A percentile compares a stretch with the other conserved stretches of the same genome.
phyloP scores from a whole-genome alignment of 805 yeast genomes.

The Tetrapisispora taiwanensis region DNA sequence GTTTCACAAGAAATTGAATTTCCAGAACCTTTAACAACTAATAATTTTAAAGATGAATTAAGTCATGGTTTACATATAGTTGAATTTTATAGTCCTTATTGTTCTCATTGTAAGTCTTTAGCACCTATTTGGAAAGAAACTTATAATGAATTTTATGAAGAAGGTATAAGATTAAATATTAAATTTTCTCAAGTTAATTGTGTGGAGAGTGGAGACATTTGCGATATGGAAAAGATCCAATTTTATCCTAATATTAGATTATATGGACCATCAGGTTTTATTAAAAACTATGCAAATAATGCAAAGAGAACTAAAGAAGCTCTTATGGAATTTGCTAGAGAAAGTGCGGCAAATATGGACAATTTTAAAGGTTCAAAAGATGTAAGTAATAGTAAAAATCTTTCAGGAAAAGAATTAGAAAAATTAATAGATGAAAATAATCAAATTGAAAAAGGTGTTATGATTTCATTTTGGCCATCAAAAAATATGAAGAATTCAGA shows the following conservation, averaged over 20 bases:
- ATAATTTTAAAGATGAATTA: slow-evolving; percentile 40
- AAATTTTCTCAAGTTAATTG: slow-evolving; percentile 76
- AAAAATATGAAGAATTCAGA: slow-evolving; percentile 32
- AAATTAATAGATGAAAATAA: slow-evolving; percentile 39
- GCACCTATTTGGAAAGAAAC: slow-evolving; percentile 79
- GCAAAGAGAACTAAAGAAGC: slow-evolving; percentile 35
- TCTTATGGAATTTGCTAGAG: slow-evolving; percentile 43
- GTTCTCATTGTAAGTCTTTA: slow-evolving; percentile 66
- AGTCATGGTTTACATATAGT: slow-evolving; percentile 58
- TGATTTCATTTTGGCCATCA: slow-evolving; percentile 65
- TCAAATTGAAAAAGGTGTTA: slow-evolving; percentile 35
- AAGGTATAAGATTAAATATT: slow-evolving; percentile 35
- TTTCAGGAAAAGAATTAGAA: slow-evolving; percentile 36
- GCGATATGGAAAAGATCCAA: slow-evolving; percentile 51
- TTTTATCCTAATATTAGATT: slow-evolving; percentile 64
- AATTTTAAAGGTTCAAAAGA: slow-evolving; percentile 15
- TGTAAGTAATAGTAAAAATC: slow-evolving; percentile 33
- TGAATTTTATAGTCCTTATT: slow-evolving; percentile 86
- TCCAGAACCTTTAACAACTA: slow-evolving; percentile 44
- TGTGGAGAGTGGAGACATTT: slow-evolving; percentile 75
- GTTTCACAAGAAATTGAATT: slow-evolving; percentile 4
- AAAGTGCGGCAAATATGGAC: slow-evolving; percentile 34
- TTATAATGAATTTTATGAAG: slow-evolving; percentile 39
- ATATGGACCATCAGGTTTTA: slow-evolving; percentile 48
- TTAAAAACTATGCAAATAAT: slow-evolving; percentile 40